A percentile compares a stretch with the other conserved stretches of the same genome.
These are phyloP conservation scores for Cupressus sempervirens DNA, from an alignment of 75 land plant genomes.

Conservation along the genomic window DNA sequence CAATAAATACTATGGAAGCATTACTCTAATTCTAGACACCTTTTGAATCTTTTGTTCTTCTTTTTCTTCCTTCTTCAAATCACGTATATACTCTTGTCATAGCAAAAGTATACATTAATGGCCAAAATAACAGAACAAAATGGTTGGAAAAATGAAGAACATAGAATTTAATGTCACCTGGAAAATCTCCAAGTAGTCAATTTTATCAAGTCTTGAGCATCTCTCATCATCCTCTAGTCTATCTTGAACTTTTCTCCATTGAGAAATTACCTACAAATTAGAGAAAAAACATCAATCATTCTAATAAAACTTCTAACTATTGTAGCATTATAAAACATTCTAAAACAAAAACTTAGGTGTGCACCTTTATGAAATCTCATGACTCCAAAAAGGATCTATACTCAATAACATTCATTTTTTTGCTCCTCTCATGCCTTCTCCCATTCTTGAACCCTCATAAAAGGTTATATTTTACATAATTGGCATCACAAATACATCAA, in stretches of 20 bases:
- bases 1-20: neutral
- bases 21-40: slow-evolving; percentile 27
- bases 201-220: slow-evolving; percentile 82
- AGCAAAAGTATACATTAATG: neutral
- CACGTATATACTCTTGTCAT: slow-evolving; percentile 81
- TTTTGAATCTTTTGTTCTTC: slow-evolving; percentile 78
- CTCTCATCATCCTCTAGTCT: slow-evolving; percentile 93
- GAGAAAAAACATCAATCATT: neutral
- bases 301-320: neutral
- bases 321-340: neutral
- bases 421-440: slow-evolving; percentile 83
- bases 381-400: slow-evolving; percentile 70
- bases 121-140: neutral
- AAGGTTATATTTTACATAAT: neutral
- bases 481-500: neutral
- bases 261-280: slow-evolving; percentile 63
- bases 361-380: slow-evolving; percentile 91
- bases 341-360: neutral
- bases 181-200: slow-evolving; percentile 79
- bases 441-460: slow-evolving; percentile 52
- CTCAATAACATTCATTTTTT: slow-evolving; percentile 46
- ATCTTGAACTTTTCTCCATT: slow-evolving; percentile 97
- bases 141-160: neutral
- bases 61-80: slow-evolving; percentile 88
- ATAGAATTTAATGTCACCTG: slow-evolving; percentile 42